Percentiles rank a stretch among this genome's conserved stretches.
phyloP scores from a whole-genome alignment of 169 alveolate species.

The Babesia bigemina region DNA sequence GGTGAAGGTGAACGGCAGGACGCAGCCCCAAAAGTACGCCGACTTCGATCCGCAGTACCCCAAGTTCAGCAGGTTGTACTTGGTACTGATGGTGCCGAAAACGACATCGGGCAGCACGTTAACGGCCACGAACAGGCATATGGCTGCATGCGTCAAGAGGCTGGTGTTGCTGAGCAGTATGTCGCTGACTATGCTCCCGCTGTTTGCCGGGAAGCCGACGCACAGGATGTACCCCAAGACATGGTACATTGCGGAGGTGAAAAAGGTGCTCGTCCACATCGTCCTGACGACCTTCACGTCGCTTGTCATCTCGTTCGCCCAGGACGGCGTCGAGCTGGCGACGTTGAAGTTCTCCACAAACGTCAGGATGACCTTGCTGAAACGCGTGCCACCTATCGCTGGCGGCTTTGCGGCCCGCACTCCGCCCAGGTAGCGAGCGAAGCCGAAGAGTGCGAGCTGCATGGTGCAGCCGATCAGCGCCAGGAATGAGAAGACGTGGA shows the following conservation, averaged over 20 bases:
- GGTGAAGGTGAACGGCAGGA: constrained; percentile 72
- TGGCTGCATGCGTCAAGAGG: constrained; percentile 53
- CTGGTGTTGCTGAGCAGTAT: constrained; percentile 62
- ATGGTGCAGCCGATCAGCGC: constrained; percentile 64
- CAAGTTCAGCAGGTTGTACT: constrained; percentile 76
- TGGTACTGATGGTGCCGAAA: constrained; percentile 72
- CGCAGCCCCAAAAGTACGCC: constrained; percentile 72
- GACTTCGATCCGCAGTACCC: constrained; percentile 63
- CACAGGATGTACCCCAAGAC: constrained; percentile 65
- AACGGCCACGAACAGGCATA: constrained; percentile 68
- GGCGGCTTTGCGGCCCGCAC: constrained; percentile 49
- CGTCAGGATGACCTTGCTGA: constrained; percentile 42
- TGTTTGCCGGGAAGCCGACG: constrained; percentile 29
- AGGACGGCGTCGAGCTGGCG: constrained; percentile 75
- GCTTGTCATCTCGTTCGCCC: constrained; percentile 80
- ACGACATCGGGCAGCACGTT: constrained; percentile 76
- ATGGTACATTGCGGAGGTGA: constrained; percentile 64
- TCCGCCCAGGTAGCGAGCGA: constrained; percentile 17
- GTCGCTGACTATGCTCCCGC: constrained; percentile 40
- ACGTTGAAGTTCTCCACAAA: constrained; percentile 76
- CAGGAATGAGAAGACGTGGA: constrained; percentile 73
- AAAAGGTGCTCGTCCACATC: constrained; percentile 70
- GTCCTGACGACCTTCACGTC: constrained; percentile 72
- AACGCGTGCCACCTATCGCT: constrained; percentile 54
- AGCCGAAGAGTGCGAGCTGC: constrained; percentile 51